Base-by-base conservation (phyloP, 208 protist species). In the Strigomonas culicis region DNA sequence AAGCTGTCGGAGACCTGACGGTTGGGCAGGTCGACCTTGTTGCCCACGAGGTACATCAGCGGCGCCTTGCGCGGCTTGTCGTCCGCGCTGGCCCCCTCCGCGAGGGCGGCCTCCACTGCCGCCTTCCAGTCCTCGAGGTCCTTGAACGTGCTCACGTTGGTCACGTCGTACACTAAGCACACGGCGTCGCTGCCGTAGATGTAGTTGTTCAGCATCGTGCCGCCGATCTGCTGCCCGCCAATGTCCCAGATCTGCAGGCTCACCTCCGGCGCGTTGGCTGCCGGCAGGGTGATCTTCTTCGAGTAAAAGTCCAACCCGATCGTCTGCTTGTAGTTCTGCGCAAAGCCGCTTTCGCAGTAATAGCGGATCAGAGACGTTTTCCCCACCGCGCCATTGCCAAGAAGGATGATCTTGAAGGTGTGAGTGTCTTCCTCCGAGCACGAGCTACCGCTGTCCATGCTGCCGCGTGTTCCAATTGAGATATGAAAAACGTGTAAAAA, bases 221-320 rank as follows among this genome's bases (percentile, higher is more conserved):
- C 81, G 22, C 96, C 95, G 28, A 98, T 85, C 57, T 94, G 88
- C 72, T 98, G 95, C 1, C 88, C 91, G 13, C 97, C 97, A 70
- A 99, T 97, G 74, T 99, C 97, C 97, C 96, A 98, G 30, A 98
- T 83, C 65, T 97, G 86, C 31, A 99, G 77, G 2, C 74, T 80
- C 0, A 96, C 90, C 17, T 75, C 39, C 30, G 72, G 62, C 11
- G 61, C 39, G 1, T 31, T 15, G 1, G n/a, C 72, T 25, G 10
- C 52, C 15, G 92, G 89, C 6, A 98, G 65, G 34, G 79, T 55
- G 13, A 98, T 57, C 52, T 80, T 84, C 59, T 97, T 98, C 1
- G 90, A 86, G 76, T 97, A 98, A 72, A 98, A 99, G 69, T 99
- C 96, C 1, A 98, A 55, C 4, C 97, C 97, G 43, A 98, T 94